Base-by-base conservation (phyloP, 2,329 filamentous ascomycete species). In the Cladobotryum mycophilum region DNA sequence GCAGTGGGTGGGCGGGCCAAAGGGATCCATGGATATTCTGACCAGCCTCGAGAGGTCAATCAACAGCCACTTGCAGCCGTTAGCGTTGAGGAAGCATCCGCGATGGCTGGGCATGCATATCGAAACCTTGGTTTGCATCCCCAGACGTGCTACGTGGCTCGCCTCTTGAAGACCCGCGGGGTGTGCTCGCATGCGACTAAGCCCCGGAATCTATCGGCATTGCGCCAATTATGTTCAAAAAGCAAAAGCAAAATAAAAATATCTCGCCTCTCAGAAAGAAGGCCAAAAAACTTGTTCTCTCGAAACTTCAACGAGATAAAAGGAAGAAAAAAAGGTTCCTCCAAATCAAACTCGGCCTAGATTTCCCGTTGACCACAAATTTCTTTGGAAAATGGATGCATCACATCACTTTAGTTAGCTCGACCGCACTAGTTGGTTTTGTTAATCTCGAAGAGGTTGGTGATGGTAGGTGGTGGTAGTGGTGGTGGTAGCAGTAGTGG, bases 111-210 rank as follows among this genome's bases (percentile, higher is more conserved):
- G 48, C 37, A 49, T 55, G 47, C 49, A 46, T 35, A 47, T 33
- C 33, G 46, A 38, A 43, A 47, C 52, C 46, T 58, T 61, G 60
- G 58, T 58, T 61, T 61, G 57, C 54, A 59, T 60, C 58, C 55
- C 55, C 59, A 59, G 56, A 51, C 52, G 57, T 66, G 64, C 65
- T 66, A 67, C 64, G 64, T 67, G 65, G 65, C 65, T 62, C 61
- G 60, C 56, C 55, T 64, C 56, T 58, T 41, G 54, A 56, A 59
- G 59, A 56, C 55, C 59, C 59, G 56, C 55, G 56, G 58, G 51
- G 51, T 20, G 55, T 58, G 56, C 56, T 59, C 59, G 60, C 50
- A 60, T 58, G 61, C 60, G 62, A 60, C 60, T 61, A 53, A 52
- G 61, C 51, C 54, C 56, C 59, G 51, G 55, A 51, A 57, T 54